These are phyloP conservation scores for Cladosporium halotolerans DNA, from an alignment of 2,329 filamentous ascomycete species.

Conservation along the genomic window DNA sequence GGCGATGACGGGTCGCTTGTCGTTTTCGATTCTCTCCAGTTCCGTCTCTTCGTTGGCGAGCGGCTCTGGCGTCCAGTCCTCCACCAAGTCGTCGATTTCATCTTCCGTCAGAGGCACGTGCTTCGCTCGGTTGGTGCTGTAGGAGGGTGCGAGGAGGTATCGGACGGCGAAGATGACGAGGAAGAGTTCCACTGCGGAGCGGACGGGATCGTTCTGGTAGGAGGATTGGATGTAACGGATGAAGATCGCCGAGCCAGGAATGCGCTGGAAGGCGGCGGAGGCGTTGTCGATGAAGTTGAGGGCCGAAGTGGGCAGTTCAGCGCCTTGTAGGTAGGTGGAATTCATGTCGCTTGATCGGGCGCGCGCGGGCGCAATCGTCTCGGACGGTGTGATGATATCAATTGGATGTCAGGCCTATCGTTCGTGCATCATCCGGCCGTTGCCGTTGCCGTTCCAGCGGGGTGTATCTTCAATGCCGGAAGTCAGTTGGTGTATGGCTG, in stretches of 20 bases:
- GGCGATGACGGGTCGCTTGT: constrained; percentile 79
- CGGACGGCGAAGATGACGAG: constrained; percentile 92
- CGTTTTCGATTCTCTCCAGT: constrained; percentile 74
- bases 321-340: constrained; percentile 37
- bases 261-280: constrained; percentile 66
- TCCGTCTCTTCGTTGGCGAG: constrained; percentile 68
- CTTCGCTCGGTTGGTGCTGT: constrained; percentile 84
- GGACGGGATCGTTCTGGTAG: constrained; percentile 94
- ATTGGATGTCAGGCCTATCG: not conserved
- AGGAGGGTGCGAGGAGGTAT: constrained; percentile 85
- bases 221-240: constrained; percentile 93
- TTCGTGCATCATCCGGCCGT: constrained; percentile 1
- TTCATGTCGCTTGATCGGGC: constrained; percentile 15
- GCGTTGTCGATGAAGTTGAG: constrained; percentile 50
- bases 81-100: constrained; percentile 95
- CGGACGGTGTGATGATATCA: not conserved
- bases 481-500: not conserved
- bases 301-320: constrained; percentile 49
- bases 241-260: constrained; percentile 90
- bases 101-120: constrained; percentile 86
- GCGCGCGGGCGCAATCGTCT: constrained; percentile 8
- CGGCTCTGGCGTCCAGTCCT: constrained; percentile 94
- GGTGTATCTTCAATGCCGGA: not conserved
- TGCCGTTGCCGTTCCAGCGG: not conserved
- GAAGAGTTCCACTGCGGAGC: constrained; percentile 87